Evolutionary conservation across 2,329 filamentous ascomycete species (phyloP).

Genomic region (Biscogniauxia mediterranea): DNA sequence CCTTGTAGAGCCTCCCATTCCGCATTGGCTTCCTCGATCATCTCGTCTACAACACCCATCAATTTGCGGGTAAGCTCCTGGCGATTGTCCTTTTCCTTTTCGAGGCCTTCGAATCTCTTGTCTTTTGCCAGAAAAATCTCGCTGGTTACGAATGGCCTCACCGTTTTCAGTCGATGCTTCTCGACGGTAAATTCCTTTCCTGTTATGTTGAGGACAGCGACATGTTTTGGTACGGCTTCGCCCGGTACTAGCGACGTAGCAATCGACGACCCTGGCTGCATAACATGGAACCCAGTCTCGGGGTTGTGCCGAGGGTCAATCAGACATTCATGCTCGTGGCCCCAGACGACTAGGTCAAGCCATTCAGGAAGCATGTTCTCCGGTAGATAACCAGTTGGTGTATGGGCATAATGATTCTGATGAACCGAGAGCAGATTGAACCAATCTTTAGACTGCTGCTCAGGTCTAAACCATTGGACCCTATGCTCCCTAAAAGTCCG

Average conservation of each 20-base stretch:
- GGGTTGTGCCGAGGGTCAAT: conserved; percentile 82
- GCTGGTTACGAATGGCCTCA: conserved; percentile 84
- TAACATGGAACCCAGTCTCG: conserved; percentile 89
- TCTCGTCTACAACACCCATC: conserved; percentile 74
- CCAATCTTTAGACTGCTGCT: conserved; percentile 80
- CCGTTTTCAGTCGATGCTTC: conserved; percentile 79
- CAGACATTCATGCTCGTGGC: conserved; percentile 93
- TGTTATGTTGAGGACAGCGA: conserved; percentile 79
- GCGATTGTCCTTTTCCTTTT: conserved; percentile 79
- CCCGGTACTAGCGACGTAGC: conserved; percentile 89
- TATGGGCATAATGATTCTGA: conserved; percentile 93
- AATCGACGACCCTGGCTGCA: conserved; percentile 95
- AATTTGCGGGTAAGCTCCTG: conserved; percentile 76
- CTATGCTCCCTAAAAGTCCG: conserved; percentile 90
- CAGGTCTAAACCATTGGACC: conserved; percentile 89
- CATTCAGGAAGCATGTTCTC: conserved; percentile 92
- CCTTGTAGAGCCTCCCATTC: conserved; percentile 81
- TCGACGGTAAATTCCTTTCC: conserved; percentile 79
- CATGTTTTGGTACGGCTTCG: conserved; percentile 87
- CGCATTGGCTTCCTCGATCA: conserved; percentile 80
- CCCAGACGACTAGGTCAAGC: conserved; percentile 91
- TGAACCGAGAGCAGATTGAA: conserved; percentile 96
- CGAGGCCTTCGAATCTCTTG: conserved; percentile 71
- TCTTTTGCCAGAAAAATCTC: conserved; percentile 79
- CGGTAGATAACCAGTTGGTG: conserved; percentile 87